These are phyloP conservation scores for Coriaria nepalensis DNA, from an alignment of 306 rosid genomes.

Conservation along the genomic window DNA sequence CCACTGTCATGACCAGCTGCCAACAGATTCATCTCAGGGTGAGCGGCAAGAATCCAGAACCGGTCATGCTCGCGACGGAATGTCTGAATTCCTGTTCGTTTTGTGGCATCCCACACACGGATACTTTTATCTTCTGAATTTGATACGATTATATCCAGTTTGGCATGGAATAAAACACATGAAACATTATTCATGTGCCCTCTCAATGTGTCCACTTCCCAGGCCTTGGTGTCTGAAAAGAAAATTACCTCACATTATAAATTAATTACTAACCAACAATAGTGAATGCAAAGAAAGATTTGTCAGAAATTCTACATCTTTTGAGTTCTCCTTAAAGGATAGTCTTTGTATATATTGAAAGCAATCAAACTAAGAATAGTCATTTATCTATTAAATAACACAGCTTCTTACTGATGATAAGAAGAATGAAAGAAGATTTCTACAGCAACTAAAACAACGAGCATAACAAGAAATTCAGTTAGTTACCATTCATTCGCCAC, in stretches of 20 bases:
- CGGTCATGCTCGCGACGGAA: slow-evolving; percentile 95
- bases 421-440: not conserved
- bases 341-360: too few species aligned
- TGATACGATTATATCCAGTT: slow-evolving; percentile 88
- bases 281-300: not conserved
- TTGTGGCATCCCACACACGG: slow-evolving; percentile 92
- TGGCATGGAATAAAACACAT: slow-evolving; percentile 90
- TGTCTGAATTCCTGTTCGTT: slow-evolving; percentile 88
- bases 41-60: slow-evolving; percentile 93
- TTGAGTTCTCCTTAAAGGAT: not conserved
- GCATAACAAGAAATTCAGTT: not conserved
- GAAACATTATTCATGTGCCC: slow-evolving; percentile 98
- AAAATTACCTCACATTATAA: not conserved
- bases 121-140: slow-evolving; percentile 97
- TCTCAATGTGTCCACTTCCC: slow-evolving; percentile 96
- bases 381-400: too few species aligned
- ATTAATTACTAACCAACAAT: not conserved
- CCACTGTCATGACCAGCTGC: slow-evolving; percentile 99
- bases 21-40: slow-evolving; percentile 92
- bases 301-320: not conserved
- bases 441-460: not conserved
- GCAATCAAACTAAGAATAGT: too few species aligned
- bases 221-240: slow-evolving; percentile 83
- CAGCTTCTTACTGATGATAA: not conserved
- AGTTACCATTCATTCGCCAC: slow-evolving; percentile 91